These are phyloP conservation scores for Starmerella bombi DNA, from an alignment of 805 yeast genomes.

Conservation along the genomic window DNA sequence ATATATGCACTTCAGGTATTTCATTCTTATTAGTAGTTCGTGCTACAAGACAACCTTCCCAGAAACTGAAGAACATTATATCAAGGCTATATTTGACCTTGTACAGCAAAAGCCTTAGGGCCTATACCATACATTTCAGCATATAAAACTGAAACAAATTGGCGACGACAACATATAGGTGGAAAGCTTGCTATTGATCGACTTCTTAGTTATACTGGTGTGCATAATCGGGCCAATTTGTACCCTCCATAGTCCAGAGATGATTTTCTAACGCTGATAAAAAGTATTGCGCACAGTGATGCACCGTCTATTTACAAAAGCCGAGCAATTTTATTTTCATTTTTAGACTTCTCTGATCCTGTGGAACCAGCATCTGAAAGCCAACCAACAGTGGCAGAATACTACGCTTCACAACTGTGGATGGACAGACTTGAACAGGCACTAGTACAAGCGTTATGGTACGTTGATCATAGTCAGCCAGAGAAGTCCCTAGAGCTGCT, in stretches of 20 bases:
- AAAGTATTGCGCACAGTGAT: slow-evolving; percentile 3
- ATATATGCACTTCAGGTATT: too few relatives aligned
- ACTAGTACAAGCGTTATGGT: slow-evolving; percentile 14
- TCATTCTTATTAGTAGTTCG: too few relatives aligned
- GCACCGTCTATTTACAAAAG: not conserved
- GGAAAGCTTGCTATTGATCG: slow-evolving; percentile 10
- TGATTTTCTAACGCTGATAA: slow-evolving; percentile 6
- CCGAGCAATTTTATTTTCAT: slow-evolving; percentile 12
- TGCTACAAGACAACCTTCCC: too few relatives aligned
- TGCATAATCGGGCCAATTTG: not conserved
- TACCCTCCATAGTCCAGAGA: slow-evolving; percentile 13
- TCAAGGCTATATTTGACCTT: too few relatives aligned
- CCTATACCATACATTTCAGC: slow-evolving; percentile 5
- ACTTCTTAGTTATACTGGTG: slow-evolving; percentile 9
- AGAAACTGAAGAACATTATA: too few relatives aligned
- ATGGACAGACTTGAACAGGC: slow-evolving; percentile 10
- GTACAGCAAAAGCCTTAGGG: slow-evolving; percentile 12
- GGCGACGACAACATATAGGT: slow-evolving; percentile 1
- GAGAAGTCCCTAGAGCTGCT: slow-evolving; percentile 9
- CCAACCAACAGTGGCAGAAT: slow-evolving; percentile 9
- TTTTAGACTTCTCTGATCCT: slow-evolving; percentile 10
- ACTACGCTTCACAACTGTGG: slow-evolving; percentile 16
- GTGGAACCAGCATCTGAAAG: not conserved
- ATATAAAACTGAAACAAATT: slow-evolving; percentile 1
- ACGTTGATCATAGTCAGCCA: slow-evolving; percentile 11